Base-by-base conservation (phyloP, 2,329 filamentous ascomycete species). In the Chalaropsis thielavioides region DNA sequence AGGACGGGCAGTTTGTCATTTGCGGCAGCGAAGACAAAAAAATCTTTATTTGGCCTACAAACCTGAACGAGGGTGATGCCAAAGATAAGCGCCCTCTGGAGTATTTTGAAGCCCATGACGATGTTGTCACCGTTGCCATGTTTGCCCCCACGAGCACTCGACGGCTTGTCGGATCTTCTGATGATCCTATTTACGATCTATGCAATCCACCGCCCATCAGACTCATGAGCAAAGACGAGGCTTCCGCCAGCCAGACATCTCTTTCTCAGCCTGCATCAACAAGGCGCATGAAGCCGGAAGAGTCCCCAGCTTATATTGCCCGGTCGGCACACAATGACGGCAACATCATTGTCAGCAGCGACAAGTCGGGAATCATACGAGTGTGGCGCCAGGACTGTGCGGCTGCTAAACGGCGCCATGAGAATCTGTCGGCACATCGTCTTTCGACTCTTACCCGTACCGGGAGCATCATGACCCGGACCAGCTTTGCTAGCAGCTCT, bases 321-420 rank as follows among this genome's bases (percentile, higher is more conserved):
- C 85, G 91, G 17, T 87, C 86, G 6, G 81, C 81, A 17, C 94
- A 99, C 72, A 77, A 79, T 15, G 85, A 86, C 67, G 94, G 94
- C 31, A 90, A 96, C 70, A 96, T 99, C 68, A 86, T 99, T 65
- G 83, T 97, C 61, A 95, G 92, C 0, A 89, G 92, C 1, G 92
- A 96, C 73, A 90, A 90, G 70, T 85, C 84, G 0, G 94, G 94
- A 43, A 83, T 85, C 31, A 94, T 99, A 76, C 96, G 96, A 73
- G 88, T 97, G 0, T 96, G 96, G 72, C 84, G 94, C 22, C 92
- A 97, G 74, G 94, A 99, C 72, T 96, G 92, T 72, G 94, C 92
- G 0, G 90, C 83, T 70, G 75, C 80, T 61, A 96, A 95, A 74
- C 85, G 92, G 4, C 81, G 83, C 64, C 82, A 85, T 66, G 89